Base-by-base conservation (phyloP, 495 filamentous ascomycete species). In the Neurospora sp. region DNA sequence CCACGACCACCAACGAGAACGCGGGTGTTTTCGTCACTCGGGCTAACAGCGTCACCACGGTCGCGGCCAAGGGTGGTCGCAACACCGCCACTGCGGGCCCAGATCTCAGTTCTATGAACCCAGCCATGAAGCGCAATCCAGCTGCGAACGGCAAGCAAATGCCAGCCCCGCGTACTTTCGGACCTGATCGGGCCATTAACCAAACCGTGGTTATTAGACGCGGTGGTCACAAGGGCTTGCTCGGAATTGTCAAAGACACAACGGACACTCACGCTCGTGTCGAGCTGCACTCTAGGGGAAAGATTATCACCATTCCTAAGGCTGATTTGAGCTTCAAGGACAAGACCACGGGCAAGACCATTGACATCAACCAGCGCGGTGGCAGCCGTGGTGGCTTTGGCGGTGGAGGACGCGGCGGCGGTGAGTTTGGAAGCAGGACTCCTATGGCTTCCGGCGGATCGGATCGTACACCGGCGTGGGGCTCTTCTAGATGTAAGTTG, bases 211-310 rank as follows among this genome's bases (percentile, higher is more conserved):
- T 87, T 39, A 90, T 98, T 73, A 84, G 89, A 68, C 91, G 88
- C 76, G 96, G 96, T 10, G 89, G 89, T 1, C 92, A 94, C 82
- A 99, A 99, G 82, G 96, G 95, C 69, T 84, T 97, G 16, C 86
- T 99, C 68, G 96, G 96, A 74, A 97, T 97, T 71, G 93, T 99
- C 75, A 97, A 96, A 77, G 94, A 98, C 78, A 89, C 96, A 0
- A 94, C 92, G 0, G 94, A 96, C 72, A 87, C 86, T 1, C 89
- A 91, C 74, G 95, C 92, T 39, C 90, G 94, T 27, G 91, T 99
- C 42, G 96, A 98, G 81, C 84, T 99, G 37, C 94, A 98, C 80
- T 92, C 93, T 31, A 96, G 94, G 81, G 91, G 88, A 82, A 98
- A 97, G 85, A 88, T 90, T 8, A 90, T 98, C 70, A 91, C 89